Conservation (phyloP, 345 rosid genomes). For the Camelina laxa region DNA sequence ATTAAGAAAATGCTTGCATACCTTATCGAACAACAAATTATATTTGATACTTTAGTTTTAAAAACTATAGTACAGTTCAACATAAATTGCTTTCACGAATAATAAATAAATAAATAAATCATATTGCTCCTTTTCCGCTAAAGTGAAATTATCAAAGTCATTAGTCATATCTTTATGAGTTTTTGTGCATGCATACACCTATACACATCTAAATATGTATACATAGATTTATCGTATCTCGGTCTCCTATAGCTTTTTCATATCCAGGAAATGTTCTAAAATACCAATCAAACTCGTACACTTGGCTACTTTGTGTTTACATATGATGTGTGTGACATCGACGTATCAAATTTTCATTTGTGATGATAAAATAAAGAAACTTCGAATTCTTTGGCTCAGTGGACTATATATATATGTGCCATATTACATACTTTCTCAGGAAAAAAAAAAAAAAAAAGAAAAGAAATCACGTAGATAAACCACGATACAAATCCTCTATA, state of each 20-base stretch:
- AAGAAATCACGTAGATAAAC: conserved; percentile 5
- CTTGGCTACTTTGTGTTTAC: conserved; percentile 8
- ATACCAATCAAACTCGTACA: conserved; percentile 31
- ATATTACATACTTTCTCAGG: neutral
- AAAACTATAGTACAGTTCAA: neutral
- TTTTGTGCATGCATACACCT: conserved; percentile 26
- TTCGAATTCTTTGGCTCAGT: conserved; percentile 34
- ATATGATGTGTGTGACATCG: conserved; percentile 32
- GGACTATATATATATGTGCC: conserved; percentile 19
- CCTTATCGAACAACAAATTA: conserved; percentile 18
- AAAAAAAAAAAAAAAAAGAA: neutral
- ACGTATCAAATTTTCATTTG: conserved; percentile 35
- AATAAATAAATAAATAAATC: neutral
- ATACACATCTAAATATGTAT: neutral
- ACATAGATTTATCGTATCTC: conserved; percentile 5
- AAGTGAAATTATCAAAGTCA: conserved; percentile 15
- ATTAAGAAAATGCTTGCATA: conserved; percentile 17
- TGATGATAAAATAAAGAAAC: conserved; percentile 35
- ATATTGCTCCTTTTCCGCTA: conserved; percentile 8
- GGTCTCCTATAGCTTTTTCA: conserved; percentile 17
- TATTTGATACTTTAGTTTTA: conserved; percentile 22
- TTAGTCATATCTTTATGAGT: conserved; percentile 17
- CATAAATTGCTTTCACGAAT: conserved; percentile 11
- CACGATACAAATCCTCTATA: neutral
- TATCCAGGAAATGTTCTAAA: conserved; percentile 3